Base-by-base conservation (phyloP, 192 early-diverging fungal species). In the Umbelopsis sp. region DNA sequence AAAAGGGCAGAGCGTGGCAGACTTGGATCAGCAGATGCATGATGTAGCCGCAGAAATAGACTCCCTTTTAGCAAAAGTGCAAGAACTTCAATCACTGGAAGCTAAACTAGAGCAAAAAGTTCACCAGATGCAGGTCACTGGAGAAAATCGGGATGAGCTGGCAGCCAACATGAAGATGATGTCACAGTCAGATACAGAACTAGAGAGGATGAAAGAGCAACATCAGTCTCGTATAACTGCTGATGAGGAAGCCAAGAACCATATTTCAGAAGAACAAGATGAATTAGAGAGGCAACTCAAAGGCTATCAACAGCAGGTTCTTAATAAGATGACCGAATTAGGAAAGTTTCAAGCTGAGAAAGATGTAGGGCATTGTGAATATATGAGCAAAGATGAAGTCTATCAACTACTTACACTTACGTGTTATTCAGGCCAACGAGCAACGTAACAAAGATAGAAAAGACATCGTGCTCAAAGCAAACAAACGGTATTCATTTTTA, bases 141-240 rank as follows among this genome's bases (percentile, higher is more conserved):
- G 77, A 75, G 67, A 59, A 71, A 68, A 80, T 71, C 44, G 71
- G 50, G 68, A 83, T 74, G 83, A 51, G 21, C 54, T 65, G n/a
- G 22, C 25, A 10, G 45, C 17, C 17, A 53, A 54, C 43, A 38
- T 74, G 25, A 74, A 47, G 0, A 45, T 69, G 52, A 47, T 53
- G 17, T 31, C 70, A 73, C 87, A 92, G 66, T 83, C 87, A 2
- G 90, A 91, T 71, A 81, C 84, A 47, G 89, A 91, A 21, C 81
- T 95, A 26, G 59, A 84, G 41, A 72, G 72, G 38, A 81, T 92
- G 83, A 70, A 88, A 9, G 76, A 81, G 6, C 85, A 86, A 51
- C 77, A 81, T 24, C 71, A 76, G 5, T 71, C 72, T 24, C 77
- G 73, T 34, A 29, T 75, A 2, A 75, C 59, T 44, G 68, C 74